phyloP scores from a whole-genome alignment of 108 stramenopile species.

The Cyclotella choctawhatcheeana region DNA sequence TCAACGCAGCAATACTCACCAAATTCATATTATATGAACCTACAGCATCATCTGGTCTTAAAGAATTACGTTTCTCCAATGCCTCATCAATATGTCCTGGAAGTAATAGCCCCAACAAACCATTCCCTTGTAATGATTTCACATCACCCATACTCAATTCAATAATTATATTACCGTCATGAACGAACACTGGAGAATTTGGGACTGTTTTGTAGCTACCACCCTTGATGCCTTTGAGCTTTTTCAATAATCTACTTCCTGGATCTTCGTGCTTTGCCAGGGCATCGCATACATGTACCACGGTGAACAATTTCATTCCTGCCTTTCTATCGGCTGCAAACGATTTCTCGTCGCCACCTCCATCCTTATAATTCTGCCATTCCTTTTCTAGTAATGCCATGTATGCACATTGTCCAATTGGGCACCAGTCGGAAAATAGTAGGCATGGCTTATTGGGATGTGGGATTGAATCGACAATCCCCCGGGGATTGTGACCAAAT shows the following conservation, averaged over 20 bases:
- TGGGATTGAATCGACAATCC: conserved; percentile 37
- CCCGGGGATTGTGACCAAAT: conserved; percentile 27
- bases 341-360: not conserved
- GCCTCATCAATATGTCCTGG: conserved; percentile 46
- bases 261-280: conserved; percentile 29
- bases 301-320: conserved; percentile 24
- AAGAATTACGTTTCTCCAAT: conserved; percentile 26
- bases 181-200: conserved; percentile 35
- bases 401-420: conserved; percentile 25
- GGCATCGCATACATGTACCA: conserved; percentile 39
- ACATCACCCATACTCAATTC: not conserved
- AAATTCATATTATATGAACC: conserved; percentile 46
- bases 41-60: conserved; percentile 21
- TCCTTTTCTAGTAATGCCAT: conserved; percentile 45
- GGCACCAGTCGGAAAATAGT: conserved; percentile 35
- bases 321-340: not conserved
- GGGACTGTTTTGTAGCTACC: not conserved
- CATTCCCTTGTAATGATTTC: not conserved
- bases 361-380: not conserved
- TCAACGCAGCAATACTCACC: conserved; percentile 12
- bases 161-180: conserved; percentile 38
- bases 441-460: conserved; percentile 32
- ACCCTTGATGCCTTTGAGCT: not conserved
- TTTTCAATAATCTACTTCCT: conserved; percentile 38
- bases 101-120: conserved; percentile 18